Evolutionary conservation across 495 filamentous ascomycete species (phyloP), one percentile per base, ranked within the genome.

Genomic region (Daldinia vernicosa): DNA sequence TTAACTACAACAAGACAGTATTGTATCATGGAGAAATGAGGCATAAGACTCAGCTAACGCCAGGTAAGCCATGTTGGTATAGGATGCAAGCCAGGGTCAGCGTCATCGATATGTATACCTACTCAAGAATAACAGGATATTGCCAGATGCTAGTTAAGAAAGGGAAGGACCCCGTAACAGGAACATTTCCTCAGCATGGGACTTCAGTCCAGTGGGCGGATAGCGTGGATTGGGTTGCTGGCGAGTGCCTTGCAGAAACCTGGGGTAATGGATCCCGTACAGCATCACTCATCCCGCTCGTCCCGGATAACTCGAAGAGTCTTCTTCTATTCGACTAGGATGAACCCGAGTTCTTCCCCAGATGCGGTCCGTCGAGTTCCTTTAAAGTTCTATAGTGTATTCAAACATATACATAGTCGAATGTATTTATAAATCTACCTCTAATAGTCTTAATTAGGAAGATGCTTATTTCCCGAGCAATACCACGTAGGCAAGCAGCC

Each of bases 241-340:
- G 50, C 11, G 17, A 70, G 62, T 59, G 57, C 68, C 68, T 66
- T 66, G 68, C 68, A 71, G 68, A 66, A 70, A 71, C 57, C 68
- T 66, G 68, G 68, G 68, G 68, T 71, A 71, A 65, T 58, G 68
- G 63, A 61, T n/a, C 39, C 45, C 39, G 19, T 56, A 47, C 37
- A 17, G 37, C 58, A 56, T 58, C 60, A 35, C 53, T 37, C 52
- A 45, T 69, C 52, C 67, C 60, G 60, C 43, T 54, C 60, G 60
- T 69, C 22, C 50, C 68, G 40, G 56, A 45, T 62, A 15, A 15
- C 22, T 61, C 35, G 24, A 52, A 43, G 53, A 40, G 28, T 43
- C 17, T 47, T 51, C 2, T 60, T 55, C 53, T 56, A 22, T 47
- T 56, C 27, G 17, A 53, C 50, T 14, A 43, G 17, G 37, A 37